Conservation (phyloP, 805 yeast species). For the Yamadazyma sp. region DNA sequence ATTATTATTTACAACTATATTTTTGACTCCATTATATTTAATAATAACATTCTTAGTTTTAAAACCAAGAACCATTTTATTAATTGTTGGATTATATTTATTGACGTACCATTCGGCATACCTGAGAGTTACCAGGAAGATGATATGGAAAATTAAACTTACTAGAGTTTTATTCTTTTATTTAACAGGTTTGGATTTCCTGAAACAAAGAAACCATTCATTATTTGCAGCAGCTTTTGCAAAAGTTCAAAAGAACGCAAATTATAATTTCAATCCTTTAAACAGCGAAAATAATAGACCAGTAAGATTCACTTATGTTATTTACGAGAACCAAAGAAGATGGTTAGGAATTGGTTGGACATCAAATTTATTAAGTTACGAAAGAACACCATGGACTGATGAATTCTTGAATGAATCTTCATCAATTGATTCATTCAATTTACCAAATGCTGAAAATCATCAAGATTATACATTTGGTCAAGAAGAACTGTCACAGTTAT, state of each 20-base stretch:
- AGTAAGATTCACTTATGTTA: conserved; percentile 84
- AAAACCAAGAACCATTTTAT: conserved; percentile 64
- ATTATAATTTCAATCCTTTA: conserved; percentile 19
- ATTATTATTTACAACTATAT: conserved; percentile 76
- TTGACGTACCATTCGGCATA: conserved; percentile 86
- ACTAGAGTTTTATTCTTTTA: conserved; percentile 74
- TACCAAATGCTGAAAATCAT: conserved; percentile 65
- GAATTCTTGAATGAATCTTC: conserved; percentile 86
- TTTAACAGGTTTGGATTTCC: conserved; percentile 82
- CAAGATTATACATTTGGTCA: conserved; percentile 20
- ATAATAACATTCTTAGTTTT: conserved; percentile 63
- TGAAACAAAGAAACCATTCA: conserved; percentile 40
- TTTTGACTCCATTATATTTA: conserved; percentile 82
- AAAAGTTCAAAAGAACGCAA: conserved; percentile 42
- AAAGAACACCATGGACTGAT: conserved; percentile 96
- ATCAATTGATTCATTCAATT: conserved; percentile 69
- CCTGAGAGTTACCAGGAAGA: conserved; percentile 75
- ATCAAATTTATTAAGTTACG: conserved; percentile 82
- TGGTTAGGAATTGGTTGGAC: conserved; percentile 99
- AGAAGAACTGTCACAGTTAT: conserved; percentile 21
- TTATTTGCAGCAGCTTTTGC: conserved; percentile 56
- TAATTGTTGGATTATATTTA: conserved; percentile 56
- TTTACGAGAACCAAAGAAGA: conserved; percentile 92
- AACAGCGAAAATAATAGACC: conserved; percentile 31
- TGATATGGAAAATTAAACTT: conserved; percentile 78